phyloP scores from a whole-genome alignment of 2,329 filamentous ascomycete genomes.

The Emmonsiellopsis sp. region DNA sequence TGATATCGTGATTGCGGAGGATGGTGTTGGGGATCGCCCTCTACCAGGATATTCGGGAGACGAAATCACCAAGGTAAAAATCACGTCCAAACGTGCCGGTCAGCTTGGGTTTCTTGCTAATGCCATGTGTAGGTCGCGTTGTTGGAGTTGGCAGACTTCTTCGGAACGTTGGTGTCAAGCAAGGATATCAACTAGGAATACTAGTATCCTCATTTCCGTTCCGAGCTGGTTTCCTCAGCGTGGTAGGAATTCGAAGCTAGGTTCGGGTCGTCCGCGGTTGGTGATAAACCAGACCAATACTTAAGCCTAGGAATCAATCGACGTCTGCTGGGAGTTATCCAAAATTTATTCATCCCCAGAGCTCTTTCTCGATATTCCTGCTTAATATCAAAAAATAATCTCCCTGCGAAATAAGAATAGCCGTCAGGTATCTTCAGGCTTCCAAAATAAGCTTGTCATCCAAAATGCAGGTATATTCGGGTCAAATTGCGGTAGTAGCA shows the following conservation, averaged over 20 bases:
- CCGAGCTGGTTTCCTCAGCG: neutral
- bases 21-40: constrained; percentile 56
- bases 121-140: constrained; percentile 36
- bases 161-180: constrained; percentile 50
- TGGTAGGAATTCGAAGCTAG: too few species aligned
- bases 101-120: neutral
- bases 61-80: constrained; percentile 37
- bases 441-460: constrained; percentile 26
- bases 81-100: neutral
- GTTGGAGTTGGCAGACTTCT: constrained; percentile 53
- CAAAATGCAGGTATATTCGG: constrained; percentile 28
- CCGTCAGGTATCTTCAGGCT: constrained; percentile 6
- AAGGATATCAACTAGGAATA: constrained; percentile 27
- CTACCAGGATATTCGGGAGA: constrained; percentile 53
- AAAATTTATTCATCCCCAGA: too few species aligned
- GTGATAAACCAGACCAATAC: too few species aligned
- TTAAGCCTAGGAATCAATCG: too few species aligned
- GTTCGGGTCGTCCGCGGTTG: too few species aligned
- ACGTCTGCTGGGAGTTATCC: too few species aligned
- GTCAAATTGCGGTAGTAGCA: constrained; percentile 21
- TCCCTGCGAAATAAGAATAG: neutral
- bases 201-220: neutral
- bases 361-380: neutral
- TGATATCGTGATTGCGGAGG: constrained; percentile 52
- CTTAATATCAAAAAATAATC: too few species aligned